These are phyloP conservation scores for Tulasnella sp. DNA, from an alignment of 768 basidiomycete species.

Conservation along the genomic window DNA sequence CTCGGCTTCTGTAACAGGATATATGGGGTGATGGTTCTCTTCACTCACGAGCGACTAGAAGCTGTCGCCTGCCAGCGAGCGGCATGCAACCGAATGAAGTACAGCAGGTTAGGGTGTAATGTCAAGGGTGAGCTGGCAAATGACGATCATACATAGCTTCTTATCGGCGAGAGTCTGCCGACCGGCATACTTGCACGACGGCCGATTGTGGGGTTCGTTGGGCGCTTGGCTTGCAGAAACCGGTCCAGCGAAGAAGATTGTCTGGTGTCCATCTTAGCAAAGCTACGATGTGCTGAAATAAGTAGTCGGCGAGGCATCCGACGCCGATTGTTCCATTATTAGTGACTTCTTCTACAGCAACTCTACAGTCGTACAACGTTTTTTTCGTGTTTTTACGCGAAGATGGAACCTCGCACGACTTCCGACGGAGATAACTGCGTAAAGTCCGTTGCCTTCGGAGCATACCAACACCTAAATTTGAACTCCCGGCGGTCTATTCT, in stretches of 20 bases:
- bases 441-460: not conserved
- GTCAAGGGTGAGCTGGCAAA: no score
- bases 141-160: not conserved
- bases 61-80: no score
- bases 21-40: no score
- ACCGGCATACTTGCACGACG: not conserved
- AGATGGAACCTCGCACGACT: not conserved
- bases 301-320: not conserved
- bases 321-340: not conserved
- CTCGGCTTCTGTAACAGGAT: no score
- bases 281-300: not conserved
- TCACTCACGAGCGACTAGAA: no score
- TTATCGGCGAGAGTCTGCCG: not conserved
- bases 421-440: not conserved
- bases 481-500: not conserved
- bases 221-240: no score
- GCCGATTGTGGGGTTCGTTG: not conserved
- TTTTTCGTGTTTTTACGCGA: not conserved
- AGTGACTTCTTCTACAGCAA: not conserved
- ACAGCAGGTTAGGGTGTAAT: no score
- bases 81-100: no score
- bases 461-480: not conserved
- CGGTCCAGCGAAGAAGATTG: not conserved
- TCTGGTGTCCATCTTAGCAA: not conserved
- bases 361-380: not conserved